Conservation (phyloP, 2,329 filamentous ascomycete species). For the Ustulina deusta region DNA sequence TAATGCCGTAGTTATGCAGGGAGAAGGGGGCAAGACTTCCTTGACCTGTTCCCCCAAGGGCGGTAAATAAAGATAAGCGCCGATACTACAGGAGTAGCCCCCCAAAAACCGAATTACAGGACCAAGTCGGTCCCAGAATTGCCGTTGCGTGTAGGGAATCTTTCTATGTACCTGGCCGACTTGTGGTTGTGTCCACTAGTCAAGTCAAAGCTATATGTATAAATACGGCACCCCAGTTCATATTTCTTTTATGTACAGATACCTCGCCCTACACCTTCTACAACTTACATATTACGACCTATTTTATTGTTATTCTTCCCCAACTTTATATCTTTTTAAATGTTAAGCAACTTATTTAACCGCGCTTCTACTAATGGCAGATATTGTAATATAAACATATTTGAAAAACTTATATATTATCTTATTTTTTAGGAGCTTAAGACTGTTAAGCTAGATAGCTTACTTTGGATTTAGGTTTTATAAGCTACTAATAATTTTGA, state of each 20-base stretch:
- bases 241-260: too few relatives aligned
- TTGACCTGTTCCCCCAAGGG: neutral
- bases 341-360: constrained; percentile 8
- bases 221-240: neutral
- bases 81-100: neutral
- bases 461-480: neutral
- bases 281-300: constrained; percentile 4
- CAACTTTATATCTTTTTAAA: constrained; percentile 13
- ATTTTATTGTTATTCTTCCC: constrained; percentile 3
- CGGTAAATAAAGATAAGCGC: neutral
- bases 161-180: neutral
- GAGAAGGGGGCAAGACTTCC: neutral
- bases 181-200: neutral
- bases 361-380: neutral
- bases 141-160: neutral
- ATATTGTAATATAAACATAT: constrained; percentile 2
- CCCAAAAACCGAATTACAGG: neutral
- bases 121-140: neutral
- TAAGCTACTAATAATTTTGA: neutral
- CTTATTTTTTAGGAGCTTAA: neutral
- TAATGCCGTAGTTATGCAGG: neutral
- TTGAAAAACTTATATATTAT: neutral
- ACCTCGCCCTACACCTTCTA: neutral
- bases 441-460: neutral
- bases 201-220: neutral